A percentile compares a stretch with the other conserved stretches of the same genome.
phyloP scores from a whole-genome alignment of 176 grass and related monocot species.

The Luzula sylvatica region DNA sequence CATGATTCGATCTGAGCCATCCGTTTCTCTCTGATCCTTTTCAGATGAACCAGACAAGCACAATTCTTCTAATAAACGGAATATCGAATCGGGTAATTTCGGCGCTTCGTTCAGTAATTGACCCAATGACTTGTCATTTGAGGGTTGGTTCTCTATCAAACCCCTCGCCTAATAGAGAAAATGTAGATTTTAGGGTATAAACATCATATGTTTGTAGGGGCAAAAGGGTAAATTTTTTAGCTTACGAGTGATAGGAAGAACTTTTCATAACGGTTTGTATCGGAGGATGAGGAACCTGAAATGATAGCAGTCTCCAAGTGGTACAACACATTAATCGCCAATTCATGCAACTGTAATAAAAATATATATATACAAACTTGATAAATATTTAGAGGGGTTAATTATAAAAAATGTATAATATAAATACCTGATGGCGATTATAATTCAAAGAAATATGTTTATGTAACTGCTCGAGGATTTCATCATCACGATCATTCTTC shows the following conservation, averaged over 20 bases:
- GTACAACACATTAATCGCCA: conserved; percentile 89
- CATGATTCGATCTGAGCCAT: conserved; percentile 64
- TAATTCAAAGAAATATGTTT: conserved; percentile 58
- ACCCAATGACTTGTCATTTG: conserved; percentile 88
- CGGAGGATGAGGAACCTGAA: conserved; percentile 36
- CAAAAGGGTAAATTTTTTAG: not conserved
- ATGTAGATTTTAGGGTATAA: conserved; percentile 5
- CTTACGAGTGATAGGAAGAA: conserved; percentile 94
- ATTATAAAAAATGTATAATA: not conserved
- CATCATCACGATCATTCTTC: conserved; percentile 57
- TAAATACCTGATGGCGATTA: conserved; percentile 70
- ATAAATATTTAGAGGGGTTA: not conserved
- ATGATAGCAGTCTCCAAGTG: conserved; percentile 40
- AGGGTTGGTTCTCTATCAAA: conserved; percentile 70
- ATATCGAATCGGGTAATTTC: conserved; percentile 53
- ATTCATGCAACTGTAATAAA: conserved; percentile 60
- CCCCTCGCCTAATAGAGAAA: conserved; percentile 45
- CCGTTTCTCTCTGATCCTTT: conserved; percentile 43
- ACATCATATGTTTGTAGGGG: not conserved
- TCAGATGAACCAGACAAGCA: conserved; percentile 49
- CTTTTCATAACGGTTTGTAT: conserved; percentile 64
- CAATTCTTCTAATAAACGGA: conserved; percentile 71
- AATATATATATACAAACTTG: not conserved
- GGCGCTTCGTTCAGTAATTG: conserved; percentile 82
- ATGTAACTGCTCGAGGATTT: conserved; percentile 70